Evolutionary conservation across 2,329 filamentous ascomycete species (phyloP), one percentile per base, ranked within the genome.

Genomic region (Sclerotinia borealis): DNA sequence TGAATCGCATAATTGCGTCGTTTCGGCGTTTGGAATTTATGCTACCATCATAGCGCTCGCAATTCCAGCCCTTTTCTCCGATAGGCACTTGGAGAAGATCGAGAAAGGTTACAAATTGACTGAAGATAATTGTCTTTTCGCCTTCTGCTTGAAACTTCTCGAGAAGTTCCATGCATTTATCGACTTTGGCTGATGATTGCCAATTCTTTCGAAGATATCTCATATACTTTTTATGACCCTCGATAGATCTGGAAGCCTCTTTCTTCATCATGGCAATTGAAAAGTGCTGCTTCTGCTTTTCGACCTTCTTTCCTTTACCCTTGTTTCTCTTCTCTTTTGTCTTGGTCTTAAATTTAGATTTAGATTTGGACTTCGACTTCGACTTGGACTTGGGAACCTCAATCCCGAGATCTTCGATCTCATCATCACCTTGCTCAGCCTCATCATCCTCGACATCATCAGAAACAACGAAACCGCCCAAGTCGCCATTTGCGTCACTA

Each of bases 71-170:
- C 58, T 80, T 78, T n/a, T 82, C 77, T 62, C 79, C 77, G 66
- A 93, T 83, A 0, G 89, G 87, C 6, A 93, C 82, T 75, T 93
- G 89, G 19, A 93, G 78, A 6, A 93, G 80, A 74, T 93, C 90
- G 2, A 95, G 83, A 22, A 93, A 79, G 0, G 89, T 86, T 0
- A 91, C 93, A 78, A 90, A 95, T 70, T 92, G 90, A 63, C 86
- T 90, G 77, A 95, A 95, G 66, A 95, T 83, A 61, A 95, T 88
- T 0, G 88, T 91, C 75, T 93, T 93, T 73, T 92, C 88, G 1
- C 81, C 82, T 3, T 83, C 77, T 13, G 74, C 68, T 63, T 67
- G 64, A 49, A 74, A 73, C n/a, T 52, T 48, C 6, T 69, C 65
- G 2, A 93, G 77, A 8, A 93, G 80, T 61, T 90, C 84, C 63